Percentiles rank a stretch among this genome's conserved stretches.
Conservation (phyloP, 805 yeast species). For the Lachancea sp. region DNA sequence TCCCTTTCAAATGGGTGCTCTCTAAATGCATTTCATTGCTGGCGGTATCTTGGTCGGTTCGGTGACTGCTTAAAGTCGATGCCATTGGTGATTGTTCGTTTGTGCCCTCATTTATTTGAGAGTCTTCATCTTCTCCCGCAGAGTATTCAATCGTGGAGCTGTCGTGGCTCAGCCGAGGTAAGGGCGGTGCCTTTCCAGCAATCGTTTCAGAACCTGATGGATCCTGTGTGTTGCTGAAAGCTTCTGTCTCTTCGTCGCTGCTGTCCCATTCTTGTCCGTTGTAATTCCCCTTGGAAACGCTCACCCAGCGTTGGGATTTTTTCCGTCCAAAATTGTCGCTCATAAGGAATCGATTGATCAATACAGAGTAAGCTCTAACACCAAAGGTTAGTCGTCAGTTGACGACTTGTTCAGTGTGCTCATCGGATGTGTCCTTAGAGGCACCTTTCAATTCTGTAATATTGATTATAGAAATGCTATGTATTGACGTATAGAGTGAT, state of each 20-base stretch:
- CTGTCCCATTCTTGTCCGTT: slow-evolving; percentile 40
- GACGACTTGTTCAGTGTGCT: not conserved
- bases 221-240: not conserved
- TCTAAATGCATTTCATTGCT: not conserved
- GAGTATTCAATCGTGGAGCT: slow-evolving; percentile 4
- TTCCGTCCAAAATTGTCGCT: slow-evolving; percentile 32
- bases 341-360: not conserved
- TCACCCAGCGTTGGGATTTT: slow-evolving; percentile 38
- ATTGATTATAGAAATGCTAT: too few species aligned
- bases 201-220: not conserved
- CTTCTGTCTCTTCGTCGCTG: slow-evolving; percentile 13
- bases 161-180: slow-evolving; percentile 24
- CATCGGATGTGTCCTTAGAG: not conserved
- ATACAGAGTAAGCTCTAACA: not conserved
- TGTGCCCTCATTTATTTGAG: not conserved
- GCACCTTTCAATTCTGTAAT: too few species aligned
- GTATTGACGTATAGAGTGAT: too few species aligned
- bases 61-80: not conserved
- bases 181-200: slow-evolving; percentile 17
- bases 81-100: not conserved
- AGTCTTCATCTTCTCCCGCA: not conserved
- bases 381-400: not conserved
- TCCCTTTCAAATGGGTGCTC: not conserved
- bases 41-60: not conserved
- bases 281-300: slow-evolving; percentile 36